Evolutionary conservation across 2,329 filamentous ascomycete genomes (phyloP).

Genomic region (Ophiostoma quercus): DNA sequence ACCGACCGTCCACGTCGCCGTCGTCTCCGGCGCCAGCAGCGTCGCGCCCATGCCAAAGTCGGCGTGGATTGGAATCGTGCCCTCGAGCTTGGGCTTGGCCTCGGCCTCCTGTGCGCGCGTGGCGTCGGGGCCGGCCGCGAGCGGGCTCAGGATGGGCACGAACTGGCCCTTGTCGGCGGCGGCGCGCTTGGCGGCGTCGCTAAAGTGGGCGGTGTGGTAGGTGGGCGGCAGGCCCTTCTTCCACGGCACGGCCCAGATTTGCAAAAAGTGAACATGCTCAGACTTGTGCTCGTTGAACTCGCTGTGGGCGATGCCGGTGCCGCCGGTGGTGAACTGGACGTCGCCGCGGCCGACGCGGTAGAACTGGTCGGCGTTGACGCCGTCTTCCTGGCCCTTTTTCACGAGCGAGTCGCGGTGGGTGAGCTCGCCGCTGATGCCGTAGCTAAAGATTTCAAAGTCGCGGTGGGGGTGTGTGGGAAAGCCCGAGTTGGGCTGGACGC

Average conservation of each 20-base stretch:
- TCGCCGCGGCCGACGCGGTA: slow-evolving; percentile 71
- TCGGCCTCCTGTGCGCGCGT: slow-evolving; percentile 57
- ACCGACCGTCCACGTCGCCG: slow-evolving; percentile 62
- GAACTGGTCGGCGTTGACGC: slow-evolving; percentile 55
- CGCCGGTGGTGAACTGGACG: slow-evolving; percentile 87
- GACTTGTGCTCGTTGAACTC: slow-evolving; percentile 72
- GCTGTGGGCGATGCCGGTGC: slow-evolving; percentile 71
- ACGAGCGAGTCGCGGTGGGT: slow-evolving; percentile 86
- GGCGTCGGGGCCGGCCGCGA: slow-evolving; percentile 61
- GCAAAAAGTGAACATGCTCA: slow-evolving; percentile 74
- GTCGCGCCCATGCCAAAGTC: slow-evolving; percentile 79
- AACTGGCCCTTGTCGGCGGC: slow-evolving; percentile 49
- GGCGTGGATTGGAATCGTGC: slow-evolving; percentile 77
- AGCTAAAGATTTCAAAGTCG: slow-evolving; percentile 86
- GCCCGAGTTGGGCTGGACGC: slow-evolving; percentile 65
- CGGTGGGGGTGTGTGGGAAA: slow-evolving; percentile 83
- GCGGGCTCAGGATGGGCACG: slow-evolving; percentile 69
- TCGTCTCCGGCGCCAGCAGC: slow-evolving; percentile 60
- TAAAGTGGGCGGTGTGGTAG: slow-evolving; percentile 71
- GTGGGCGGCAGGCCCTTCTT: slow-evolving; percentile 63
- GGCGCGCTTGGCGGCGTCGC: slow-evolving; percentile 62
- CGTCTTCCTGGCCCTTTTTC: slow-evolving; percentile 58
- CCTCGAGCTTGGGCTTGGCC: slow-evolving; percentile 55
- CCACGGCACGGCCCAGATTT: slow-evolving; percentile 85
- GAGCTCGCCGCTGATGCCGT: slow-evolving; percentile 78